Conservation (phyloP, 768 basidiomycete genomes). For the Boletellus ananas region DNA sequence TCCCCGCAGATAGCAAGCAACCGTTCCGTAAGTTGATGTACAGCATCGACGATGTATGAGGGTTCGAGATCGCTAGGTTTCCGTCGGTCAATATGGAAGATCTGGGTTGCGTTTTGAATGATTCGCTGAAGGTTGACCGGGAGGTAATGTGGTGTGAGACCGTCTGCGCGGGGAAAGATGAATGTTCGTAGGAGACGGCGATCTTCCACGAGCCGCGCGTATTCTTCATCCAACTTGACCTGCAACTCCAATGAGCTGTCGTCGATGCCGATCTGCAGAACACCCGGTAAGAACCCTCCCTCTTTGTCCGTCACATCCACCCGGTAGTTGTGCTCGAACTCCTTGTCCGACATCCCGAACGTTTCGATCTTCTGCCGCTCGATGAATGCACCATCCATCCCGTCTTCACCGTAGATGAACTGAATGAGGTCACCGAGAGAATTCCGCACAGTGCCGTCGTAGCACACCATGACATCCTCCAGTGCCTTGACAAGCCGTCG, state of each 20-base stretch:
- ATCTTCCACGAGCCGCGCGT: slow-evolving; percentile 60
- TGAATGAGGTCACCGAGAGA: slow-evolving; percentile 95
- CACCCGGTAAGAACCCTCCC: slow-evolving; percentile 75
- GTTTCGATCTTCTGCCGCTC: slow-evolving; percentile 94
- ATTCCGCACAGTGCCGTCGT: slow-evolving; percentile 97
- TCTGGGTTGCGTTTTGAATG: slow-evolving; percentile 91
- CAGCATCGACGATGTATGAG: slow-evolving; percentile 75
- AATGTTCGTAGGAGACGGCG: slow-evolving; percentile 75
- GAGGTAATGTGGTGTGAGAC: slow-evolving; percentile 73
- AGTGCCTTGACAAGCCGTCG: slow-evolving; percentile 96
- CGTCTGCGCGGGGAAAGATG: slow-evolving; percentile 76
- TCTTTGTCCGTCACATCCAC: slow-evolving; percentile 87
- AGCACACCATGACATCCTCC: slow-evolving; percentile 96
- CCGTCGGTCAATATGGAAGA: slow-evolving; percentile 94
- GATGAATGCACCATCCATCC: slow-evolving; percentile 97
- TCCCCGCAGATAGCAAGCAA: slow-evolving; percentile 87
- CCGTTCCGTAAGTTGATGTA: slow-evolving; percentile 69
- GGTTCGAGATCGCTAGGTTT: slow-evolving; percentile 93
- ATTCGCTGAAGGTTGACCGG: slow-evolving; percentile 96
- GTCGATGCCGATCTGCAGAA: slow-evolving; percentile 84
- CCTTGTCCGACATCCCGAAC: slow-evolving; percentile 72
- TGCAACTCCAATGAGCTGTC: slow-evolving; percentile 83
- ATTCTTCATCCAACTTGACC: slow-evolving; percentile 78
- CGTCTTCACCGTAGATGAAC: slow-evolving; percentile 97
- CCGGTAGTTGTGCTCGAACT: slow-evolving; percentile 91